Conservation (phyloP, 177 flowering plant species). For the Vitis hybrid region DNA sequence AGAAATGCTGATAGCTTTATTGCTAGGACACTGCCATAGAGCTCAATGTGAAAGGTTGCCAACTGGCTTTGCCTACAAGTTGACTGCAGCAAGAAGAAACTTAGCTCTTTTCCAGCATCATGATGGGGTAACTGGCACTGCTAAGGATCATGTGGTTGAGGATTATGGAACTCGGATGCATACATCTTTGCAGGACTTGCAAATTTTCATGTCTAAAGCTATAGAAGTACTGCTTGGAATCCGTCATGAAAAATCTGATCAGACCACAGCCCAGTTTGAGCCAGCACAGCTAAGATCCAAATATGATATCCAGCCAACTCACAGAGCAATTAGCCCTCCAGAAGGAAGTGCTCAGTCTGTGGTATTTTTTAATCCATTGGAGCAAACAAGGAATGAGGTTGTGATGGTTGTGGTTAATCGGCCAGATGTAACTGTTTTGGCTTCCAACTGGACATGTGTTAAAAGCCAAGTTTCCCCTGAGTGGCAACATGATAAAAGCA, state of each 20-base stretch:
- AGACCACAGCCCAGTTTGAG: slow-evolving; percentile 67
- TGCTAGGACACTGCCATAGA: slow-evolving; percentile 78
- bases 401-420: slow-evolving; percentile 78
- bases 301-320: slow-evolving; percentile 82
- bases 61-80: slow-evolving; percentile 69
- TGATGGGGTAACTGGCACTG: slow-evolving; percentile 99
- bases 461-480: slow-evolving; percentile 92
- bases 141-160: slow-evolving; percentile 89
- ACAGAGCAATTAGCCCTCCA: slow-evolving; percentile 49
- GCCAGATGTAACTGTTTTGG: slow-evolving; percentile 72
- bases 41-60: slow-evolving; percentile 84
- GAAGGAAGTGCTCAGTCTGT: slow-evolving; percentile 72
- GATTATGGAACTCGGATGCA: slow-evolving; percentile 97
- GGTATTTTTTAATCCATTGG: slow-evolving; percentile 81
- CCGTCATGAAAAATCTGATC: slow-evolving; percentile 71
- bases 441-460: slow-evolving; percentile 91
- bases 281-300: slow-evolving; percentile 76
- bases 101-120: slow-evolving; percentile 99
- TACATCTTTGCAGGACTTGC: slow-evolving; percentile 85
- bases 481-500: slow-evolving; percentile 59
- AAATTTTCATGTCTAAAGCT: slow-evolving; percentile 92
- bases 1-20: slow-evolving; percentile 79
- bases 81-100: slow-evolving; percentile 94
- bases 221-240: slow-evolving; percentile 76
- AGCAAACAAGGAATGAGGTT: slow-evolving; percentile 86